Evolutionary conservation across 2,329 filamentous ascomycete species (phyloP).

Genomic region (Penicillium sumatraense): DNA sequence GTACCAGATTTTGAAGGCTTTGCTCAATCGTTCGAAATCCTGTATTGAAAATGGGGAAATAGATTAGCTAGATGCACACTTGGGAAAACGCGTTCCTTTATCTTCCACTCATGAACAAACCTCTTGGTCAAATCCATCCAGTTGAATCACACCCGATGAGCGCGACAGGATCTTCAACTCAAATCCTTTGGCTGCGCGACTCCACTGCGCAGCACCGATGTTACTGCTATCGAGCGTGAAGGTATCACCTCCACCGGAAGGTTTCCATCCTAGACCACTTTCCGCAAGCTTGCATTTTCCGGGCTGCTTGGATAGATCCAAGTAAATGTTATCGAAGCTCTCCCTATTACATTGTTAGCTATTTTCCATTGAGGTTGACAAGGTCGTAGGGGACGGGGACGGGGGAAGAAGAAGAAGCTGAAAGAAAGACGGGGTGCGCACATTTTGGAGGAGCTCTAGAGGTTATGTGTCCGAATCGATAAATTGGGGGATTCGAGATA

Average conservation of each 20-base stretch:
- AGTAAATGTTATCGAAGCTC: constrained; percentile 96
- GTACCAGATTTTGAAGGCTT: constrained; percentile 98
- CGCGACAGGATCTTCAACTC: constrained; percentile 91
- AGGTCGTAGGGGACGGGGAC: no score
- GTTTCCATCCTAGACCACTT: constrained; percentile 94
- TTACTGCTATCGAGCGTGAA: constrained; percentile 90
- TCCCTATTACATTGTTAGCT: constrained; percentile 59
- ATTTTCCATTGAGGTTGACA: no score
- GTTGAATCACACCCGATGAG: constrained; percentile 82
- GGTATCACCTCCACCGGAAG: constrained; percentile 81
- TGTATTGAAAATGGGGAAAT: constrained; percentile 36
- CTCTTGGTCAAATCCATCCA: constrained; percentile 93
- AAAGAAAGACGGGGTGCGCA: constrained; percentile 19
- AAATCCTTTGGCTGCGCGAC: constrained; percentile 85
- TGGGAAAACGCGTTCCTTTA: not conserved
- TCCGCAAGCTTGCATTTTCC: constrained; percentile 96
- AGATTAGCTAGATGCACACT: not conserved
- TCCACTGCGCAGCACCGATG: constrained; percentile 90
- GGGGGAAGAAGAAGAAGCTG: no score
- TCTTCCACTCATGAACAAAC: constrained; percentile 42
- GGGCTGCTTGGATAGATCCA: constrained; percentile 89
- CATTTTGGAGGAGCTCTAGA: constrained; percentile 39
- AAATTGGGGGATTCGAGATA: no score
- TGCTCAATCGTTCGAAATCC: constrained; percentile 87
- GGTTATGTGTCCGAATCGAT: not conserved